Evolutionary conservation across 2,329 filamentous ascomycete species (phyloP), one percentile per base, ranked within the genome.

Genomic region (Laburnicola sp.): DNA sequence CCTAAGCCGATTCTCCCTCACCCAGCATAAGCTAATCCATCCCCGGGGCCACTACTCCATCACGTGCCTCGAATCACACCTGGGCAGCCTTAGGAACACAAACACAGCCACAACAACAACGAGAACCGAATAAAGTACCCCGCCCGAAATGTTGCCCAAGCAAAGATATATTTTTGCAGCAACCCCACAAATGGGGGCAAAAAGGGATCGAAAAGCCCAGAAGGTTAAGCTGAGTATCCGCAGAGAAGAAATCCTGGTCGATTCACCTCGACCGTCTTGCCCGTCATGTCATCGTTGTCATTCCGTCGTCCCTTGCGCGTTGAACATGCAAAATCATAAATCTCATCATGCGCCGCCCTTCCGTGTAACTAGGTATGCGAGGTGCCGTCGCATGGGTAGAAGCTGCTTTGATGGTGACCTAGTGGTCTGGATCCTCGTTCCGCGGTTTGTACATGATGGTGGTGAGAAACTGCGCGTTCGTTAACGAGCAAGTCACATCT

Each of bases 391-490:
- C 2, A n/a, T 30, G 16, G 2, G n/a, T 8, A 8, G 26, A n/a
- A 8, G 9, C 38, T 21, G 21, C 21, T 26, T 16, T 3, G 5
- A 30, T 3, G 26, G 6, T 11, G 38, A 36, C 21, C 25, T 26
- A 45, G 26, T 45, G 40, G 31, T 68, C 58, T 22, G 62, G 66
- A 39, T 71, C 66, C 30, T 77, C 76, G 55, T 72, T 79, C 21
- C 91, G 91, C 16, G 91, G 91, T 78, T 97, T 97, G 77, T 97
- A 97, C 79, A 97, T 87, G 70, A 97, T 96, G 2, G 92, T 97
- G 3, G 93, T 97, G 31, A 97, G 88, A 75, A 97, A 97, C 93
- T 97, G 64, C 23, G 44, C 49, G 7, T 25, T 31, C 9, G 45
- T 64, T 48, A 66, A 56, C 4, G 31, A 11, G 51, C 31, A 11